Evolutionary conservation across 78 protist genomes (phyloP), one percentile per base, ranked within the genome.

Genomic region (Salpingoeca rosetta): DNA sequence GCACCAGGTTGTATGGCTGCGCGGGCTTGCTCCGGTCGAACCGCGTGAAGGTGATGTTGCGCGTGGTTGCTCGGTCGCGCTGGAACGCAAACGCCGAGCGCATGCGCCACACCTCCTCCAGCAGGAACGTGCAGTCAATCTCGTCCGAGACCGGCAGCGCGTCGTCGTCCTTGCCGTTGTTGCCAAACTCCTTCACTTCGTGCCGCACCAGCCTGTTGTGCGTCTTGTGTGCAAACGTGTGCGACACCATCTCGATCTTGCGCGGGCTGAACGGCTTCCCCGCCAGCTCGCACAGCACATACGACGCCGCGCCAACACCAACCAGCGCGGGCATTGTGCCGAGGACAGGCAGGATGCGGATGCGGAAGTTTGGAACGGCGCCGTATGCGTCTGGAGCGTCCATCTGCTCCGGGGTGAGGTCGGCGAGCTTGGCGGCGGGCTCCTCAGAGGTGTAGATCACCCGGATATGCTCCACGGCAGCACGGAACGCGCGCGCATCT

Each of bases 401-500:
- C 37, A 0, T 2, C 37, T 26, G 37, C 79, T 75, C 79, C 42
- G 42, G 42, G 35, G 79, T 10, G 35, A 28, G 25, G 37, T 37
- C 42, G 35, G 42, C 37, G 12, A 28, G 41, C 79, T 28, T 28
- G 42, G 42, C 37, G 43, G 0, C 43, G 12, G 79, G 37, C 41
- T 37, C 37, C 41, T 75, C 41, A 37, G 10, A 11, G 22, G 76
- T 2, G 35, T 28, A 28, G 41, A 28, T 40, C 39, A 74, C 17
- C 74, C 1, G 74, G 2, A 1, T 11, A 1, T 57, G 36, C 3
- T 57, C 74, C 31, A 88, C 11, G 88, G 91, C 44, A 80, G 73
- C 28, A 88, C 37, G 65, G 84, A 57, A 81, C 82, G 82, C 37
- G 84, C 73, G 38, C 78, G 85, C 0, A n/a, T 22, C 73, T 88